Evolutionary conservation across 495 filamentous ascomycete species (phyloP), one percentile per base, ranked within the genome.

Genomic region (Annulohypoxylon bovei): DNA sequence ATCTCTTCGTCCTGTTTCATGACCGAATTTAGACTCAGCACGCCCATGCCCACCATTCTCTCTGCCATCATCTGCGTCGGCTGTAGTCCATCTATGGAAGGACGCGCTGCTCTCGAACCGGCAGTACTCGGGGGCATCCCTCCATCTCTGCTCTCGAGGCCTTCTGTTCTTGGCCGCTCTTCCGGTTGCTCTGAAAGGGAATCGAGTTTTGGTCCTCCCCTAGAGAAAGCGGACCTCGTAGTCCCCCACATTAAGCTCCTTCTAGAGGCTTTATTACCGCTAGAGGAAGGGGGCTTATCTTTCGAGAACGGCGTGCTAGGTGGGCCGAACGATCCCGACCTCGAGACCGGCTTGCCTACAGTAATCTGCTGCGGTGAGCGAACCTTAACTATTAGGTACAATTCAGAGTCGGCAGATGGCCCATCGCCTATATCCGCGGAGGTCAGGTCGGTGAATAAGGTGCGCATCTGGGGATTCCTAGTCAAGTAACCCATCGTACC

Each of bases 361-460:
- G 85, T 20, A 3, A 88, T 77, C 40, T 85, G 81, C 65, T 91
- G 86, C 11, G 86, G 81, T 6, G 89, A 87, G 28, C 92, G 88
- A 27, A 97, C 87, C 65, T 91, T 91, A 55, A 94, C 91, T n/a
- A 97, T 88, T 0, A 98, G 83, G 74, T 90, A 98, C 27, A 98
- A 76, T 50, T 94, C 88, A 8, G 83, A 84, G 2, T 88, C 88
- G 49, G 83, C 84, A 23, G 88, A 84, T 3, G 89, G 85, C 3
- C 85, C 87, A 62, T 97, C 93, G 22, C 93, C 93, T 68, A 96
- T 90, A 77, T 99, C 96, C 50, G 87, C 85, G 1, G 92, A 85
- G 25, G 89, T 89, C 14, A 98, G 81, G 65, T 98, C 92, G 14
- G 92, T 90, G 75, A 98, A 98, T 9, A 99, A 79, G 1, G 93